Percentiles rank a stretch among this genome's conserved stretches.
phyloP scores from a whole-genome alignment of 768 basidiomycete genomes.

The Naganishia onofrii region DNA sequence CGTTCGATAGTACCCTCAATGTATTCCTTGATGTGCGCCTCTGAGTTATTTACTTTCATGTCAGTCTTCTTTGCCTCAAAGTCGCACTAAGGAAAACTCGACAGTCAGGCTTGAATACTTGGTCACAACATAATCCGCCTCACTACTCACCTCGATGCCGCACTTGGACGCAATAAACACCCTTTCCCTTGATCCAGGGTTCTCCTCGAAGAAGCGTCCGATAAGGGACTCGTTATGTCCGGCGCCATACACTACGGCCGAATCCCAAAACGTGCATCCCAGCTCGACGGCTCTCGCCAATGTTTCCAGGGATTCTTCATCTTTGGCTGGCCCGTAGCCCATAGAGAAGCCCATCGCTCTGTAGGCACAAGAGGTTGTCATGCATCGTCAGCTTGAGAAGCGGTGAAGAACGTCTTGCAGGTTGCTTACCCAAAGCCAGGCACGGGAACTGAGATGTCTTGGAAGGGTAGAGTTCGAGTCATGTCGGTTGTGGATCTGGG shows the following conservation, averaged over 20 bases:
- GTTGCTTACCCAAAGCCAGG: slow-evolving; percentile 29
- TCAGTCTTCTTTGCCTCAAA: slow-evolving; percentile 29
- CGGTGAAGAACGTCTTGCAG: too few species aligned
- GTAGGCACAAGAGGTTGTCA: neutral
- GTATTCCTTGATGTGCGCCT: slow-evolving; percentile 37
- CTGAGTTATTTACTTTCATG: slow-evolving; percentile 33
- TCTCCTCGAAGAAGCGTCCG: slow-evolving; percentile 36
- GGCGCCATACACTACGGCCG: slow-evolving; percentile 38
- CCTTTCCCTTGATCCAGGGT: slow-evolving; percentile 34
- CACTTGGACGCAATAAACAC: slow-evolving; percentile 42
- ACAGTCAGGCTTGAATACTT: neutral
- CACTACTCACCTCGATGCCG: slow-evolving; percentile 37
- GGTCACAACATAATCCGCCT: neutral
- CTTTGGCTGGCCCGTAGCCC: slow-evolving; percentile 31
- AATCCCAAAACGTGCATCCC: slow-evolving; percentile 45
- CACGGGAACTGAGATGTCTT: slow-evolving; percentile 27
- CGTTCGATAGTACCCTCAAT: slow-evolving; percentile 38
- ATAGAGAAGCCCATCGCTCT: slow-evolving; percentile 37
- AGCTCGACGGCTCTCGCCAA: slow-evolving; percentile 36
- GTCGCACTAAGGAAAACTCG: slow-evolving; percentile 27
- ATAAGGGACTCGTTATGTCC: slow-evolving; percentile 41
- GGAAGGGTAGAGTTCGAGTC: slow-evolving; percentile 29
- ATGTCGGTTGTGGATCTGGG: neutral
- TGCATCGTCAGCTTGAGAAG: neutral
- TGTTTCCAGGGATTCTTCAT: slow-evolving; percentile 29